phyloP scores from a whole-genome alignment of 169 alveolate species.

The Plasmodium yoelii region DNA sequence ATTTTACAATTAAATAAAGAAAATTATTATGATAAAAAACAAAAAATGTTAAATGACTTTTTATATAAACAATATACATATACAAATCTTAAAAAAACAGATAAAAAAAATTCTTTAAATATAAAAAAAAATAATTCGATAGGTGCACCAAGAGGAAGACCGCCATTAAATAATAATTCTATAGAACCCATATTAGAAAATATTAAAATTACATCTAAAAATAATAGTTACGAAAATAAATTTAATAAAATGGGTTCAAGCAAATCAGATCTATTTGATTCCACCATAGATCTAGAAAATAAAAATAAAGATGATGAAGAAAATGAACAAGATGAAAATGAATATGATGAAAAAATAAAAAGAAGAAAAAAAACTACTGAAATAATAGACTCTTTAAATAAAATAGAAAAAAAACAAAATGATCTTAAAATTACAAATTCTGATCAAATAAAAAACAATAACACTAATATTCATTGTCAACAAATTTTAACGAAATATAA shows the following conservation, averaged over 20 bases:
- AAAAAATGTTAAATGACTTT: conserved; percentile 24
- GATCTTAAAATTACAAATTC: no score
- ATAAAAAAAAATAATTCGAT: background rate
- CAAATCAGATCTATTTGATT: background rate
- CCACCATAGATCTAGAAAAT: background rate
- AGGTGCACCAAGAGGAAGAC: no score
- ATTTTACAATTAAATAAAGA: conserved; percentile 21
- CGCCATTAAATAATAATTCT: no score
- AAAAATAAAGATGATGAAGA: background rate
- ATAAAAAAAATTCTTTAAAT: background rate
- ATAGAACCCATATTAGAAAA: no score
- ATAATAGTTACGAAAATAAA: no score
- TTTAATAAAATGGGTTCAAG: no score
- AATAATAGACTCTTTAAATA: background rate
- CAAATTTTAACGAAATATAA: no score
- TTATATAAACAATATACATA: conserved; percentile 11
- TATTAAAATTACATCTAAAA: no score
- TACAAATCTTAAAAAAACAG: background rate
- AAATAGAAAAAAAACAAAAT: background rate
- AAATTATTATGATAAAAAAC: conserved; percentile 44
- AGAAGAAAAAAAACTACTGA: background rate
- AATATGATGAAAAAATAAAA: background rate
- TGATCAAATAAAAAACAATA: no score
- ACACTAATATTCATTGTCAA: no score
- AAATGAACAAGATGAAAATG: conserved; percentile 15